Evolutionary conservation across 306 rosid species (phyloP), one percentile per base, ranked within the genome.

Genomic region (Vigna trinervia): DNA sequence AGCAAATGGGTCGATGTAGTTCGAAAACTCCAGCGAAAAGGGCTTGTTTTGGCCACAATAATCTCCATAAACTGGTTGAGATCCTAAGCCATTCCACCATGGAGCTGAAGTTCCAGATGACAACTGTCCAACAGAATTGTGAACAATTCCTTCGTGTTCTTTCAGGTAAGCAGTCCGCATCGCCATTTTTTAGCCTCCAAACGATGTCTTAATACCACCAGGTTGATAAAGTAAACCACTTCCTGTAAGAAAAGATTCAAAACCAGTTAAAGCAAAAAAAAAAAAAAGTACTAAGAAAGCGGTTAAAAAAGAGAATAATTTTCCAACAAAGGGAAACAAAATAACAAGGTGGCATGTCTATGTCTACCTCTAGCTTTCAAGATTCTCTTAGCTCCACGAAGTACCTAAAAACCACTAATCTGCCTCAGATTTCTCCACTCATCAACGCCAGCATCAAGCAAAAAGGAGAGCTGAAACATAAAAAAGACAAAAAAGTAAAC

Each of bases 21-120:
- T 63, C 10, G 82, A 63, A 52, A 65, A 75, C 60, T 87, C 89
- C 75, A 76, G 62, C 9, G 88, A 86, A n/a, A 82, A 87, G 47
- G 85, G 81, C 73, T 87, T 91, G 30, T 78, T 53, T 22, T 83
- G 89, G 72, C 77, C 78, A 82, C 75, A 83, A 41, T 87, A 86
- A 3, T 89, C 92, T 4, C 85, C 91, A 74, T 75, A 69, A 77
- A 50, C 64, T 6, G 88, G 69, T 70, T 80, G 89, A 76, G 88
- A 80, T 81, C 89, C 88, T 41, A 82, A 74, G 82, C 82, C 78
- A 78, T 73, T 69, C 97, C 85, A 89, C 90, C 93, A 85, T 69
- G 86, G 85, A 9, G 82, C 82, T 58, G 89, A 78, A 69, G 87
- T 38, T 34, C 28, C 71, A 50, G 94, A 73, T 72, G 91, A 72